A percentile compares a stretch with the other conserved stretches of the same genome.
These are phyloP conservation scores for Globisporangium iwayamae DNA, from an alignment of 352 stramenopile species.

Conservation along the genomic window DNA sequence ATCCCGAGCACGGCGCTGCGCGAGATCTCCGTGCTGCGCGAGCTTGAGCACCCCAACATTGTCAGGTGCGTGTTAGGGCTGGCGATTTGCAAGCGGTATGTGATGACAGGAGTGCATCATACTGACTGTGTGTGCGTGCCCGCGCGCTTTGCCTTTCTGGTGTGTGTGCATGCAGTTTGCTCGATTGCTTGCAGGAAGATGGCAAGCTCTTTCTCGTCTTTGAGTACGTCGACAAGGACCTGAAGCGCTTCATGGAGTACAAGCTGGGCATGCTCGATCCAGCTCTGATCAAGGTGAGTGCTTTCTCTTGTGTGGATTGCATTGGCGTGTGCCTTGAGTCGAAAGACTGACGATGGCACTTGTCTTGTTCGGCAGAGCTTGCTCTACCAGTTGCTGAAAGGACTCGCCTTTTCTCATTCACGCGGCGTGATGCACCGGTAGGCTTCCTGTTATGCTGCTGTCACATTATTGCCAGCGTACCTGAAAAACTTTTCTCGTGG, in stretches of 20 bases:
- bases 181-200: slow-evolving; percentile 94
- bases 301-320: neutral
- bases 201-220: slow-evolving; percentile 99
- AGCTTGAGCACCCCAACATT: slow-evolving; percentile 98
- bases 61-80: slow-evolving; percentile 70
- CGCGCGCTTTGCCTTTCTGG: neutral
- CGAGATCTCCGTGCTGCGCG: slow-evolving; percentile 97
- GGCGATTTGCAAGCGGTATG: neutral
- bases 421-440: slow-evolving; percentile 88
- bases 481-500: neutral
- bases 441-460: slow-evolving; percentile 8
- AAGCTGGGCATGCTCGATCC: slow-evolving; percentile 62
- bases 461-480: neutral
- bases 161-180: slow-evolving; percentile 39
- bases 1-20: slow-evolving; percentile 97
- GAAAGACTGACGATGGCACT: neutral
- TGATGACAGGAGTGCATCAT: neutral
- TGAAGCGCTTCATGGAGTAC: slow-evolving; percentile 96
- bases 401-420: slow-evolving; percentile 84
- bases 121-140: neutral
- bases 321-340: neutral
- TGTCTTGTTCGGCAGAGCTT: slow-evolving; percentile 31
- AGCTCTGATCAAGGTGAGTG: slow-evolving; percentile 52
- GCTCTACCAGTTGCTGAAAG: slow-evolving; percentile 85
- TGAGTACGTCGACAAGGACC: slow-evolving; percentile 98